Evolutionary conservation across 1,284 basidiomycete genomes (phyloP).

Genomic region (Moesziomyces aphidis): DNA sequence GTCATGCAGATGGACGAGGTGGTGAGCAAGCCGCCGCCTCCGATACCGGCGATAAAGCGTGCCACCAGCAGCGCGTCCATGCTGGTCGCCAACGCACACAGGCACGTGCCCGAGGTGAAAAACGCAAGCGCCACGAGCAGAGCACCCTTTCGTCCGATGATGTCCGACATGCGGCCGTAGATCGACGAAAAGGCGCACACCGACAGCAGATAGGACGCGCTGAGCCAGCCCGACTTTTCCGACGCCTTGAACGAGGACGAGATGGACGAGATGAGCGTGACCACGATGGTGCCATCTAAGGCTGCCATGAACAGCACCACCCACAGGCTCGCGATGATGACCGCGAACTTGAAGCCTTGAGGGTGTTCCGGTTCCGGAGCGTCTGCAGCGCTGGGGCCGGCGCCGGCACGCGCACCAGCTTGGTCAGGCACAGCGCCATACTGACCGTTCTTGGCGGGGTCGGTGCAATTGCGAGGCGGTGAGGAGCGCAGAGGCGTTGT

Average conservation of each 20-base stretch:
- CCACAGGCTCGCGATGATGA: conserved; percentile 63
- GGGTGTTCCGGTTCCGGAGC: conserved; percentile 8
- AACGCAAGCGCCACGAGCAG: conserved; percentile 61
- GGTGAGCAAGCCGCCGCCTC: conserved; percentile 70
- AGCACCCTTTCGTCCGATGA: conserved; percentile 64
- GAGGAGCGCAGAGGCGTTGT: conserved; percentile 22
- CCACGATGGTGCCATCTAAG: conserved; percentile 65
- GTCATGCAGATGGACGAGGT: conserved; percentile 69
- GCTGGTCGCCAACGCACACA: conserved; percentile 59
- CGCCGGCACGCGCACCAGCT: conserved; percentile 3
- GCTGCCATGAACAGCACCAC: conserved; percentile 63
- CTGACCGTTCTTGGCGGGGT: neutral
- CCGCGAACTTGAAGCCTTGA: conserved; percentile 45
- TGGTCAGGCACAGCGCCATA: conserved; percentile 14
- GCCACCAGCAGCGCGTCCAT: conserved; percentile 60
- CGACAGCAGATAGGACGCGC: conserved; percentile 64
- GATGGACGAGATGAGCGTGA: conserved; percentile 61
- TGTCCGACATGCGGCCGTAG: conserved; percentile 63
- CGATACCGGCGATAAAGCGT: conserved; percentile 69
- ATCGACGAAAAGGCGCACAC: conserved; percentile 65
- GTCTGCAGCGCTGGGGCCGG: neutral
- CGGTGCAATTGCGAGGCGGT: neutral
- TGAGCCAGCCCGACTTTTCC: conserved; percentile 62
- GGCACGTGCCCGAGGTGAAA: conserved; percentile 58
- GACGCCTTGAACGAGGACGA: conserved; percentile 65